phyloP scores from a whole-genome alignment of 228 moss, liverwort and hornwort genomes.

The Sphagnum magellanicum region DNA sequence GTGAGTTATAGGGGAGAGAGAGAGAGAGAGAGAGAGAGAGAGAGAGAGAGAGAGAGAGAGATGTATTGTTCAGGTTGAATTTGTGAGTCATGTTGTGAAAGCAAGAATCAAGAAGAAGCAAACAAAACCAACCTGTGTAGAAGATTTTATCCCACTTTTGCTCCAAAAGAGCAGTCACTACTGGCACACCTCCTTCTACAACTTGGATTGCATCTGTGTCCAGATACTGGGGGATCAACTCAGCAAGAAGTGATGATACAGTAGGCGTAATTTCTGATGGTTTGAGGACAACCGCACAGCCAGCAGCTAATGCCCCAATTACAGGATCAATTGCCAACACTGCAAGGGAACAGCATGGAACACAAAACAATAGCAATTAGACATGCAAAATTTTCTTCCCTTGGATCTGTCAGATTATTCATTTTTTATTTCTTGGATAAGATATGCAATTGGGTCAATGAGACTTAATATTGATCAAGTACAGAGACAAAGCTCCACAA shows the following conservation, averaged over 20 bases:
- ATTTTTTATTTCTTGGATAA: too few species aligned
- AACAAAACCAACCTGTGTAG: conserved; percentile 8
- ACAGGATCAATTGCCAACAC: conserved; percentile 18
- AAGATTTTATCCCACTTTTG: conserved; percentile 28
- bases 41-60: neutral
- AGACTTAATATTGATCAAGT: too few species aligned
- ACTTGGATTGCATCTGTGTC: conserved; percentile 14
- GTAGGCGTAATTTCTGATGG: conserved; percentile 21
- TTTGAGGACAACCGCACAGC: conserved; percentile 21
- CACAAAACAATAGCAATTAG: too few species aligned
- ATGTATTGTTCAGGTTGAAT: too few species aligned
- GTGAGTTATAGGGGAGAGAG: too few species aligned
- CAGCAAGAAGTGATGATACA: conserved; percentile 10
- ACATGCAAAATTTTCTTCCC: too few species aligned
- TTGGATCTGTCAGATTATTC: too few species aligned
- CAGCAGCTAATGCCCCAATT: conserved; percentile 17
- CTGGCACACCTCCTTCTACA: conserved; percentile 22
- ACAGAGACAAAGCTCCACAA: neutral
- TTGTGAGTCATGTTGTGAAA: neutral
- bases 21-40: neutral
- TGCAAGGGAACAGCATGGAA: conserved; percentile 2
- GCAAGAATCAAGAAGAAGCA: neutral
- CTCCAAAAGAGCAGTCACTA: conserved; percentile 16
- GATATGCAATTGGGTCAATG: too few species aligned
- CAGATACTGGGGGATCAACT: conserved; percentile 17